These are phyloP conservation scores for Diaporthe caulivora DNA, from an alignment of 2,329 filamentous ascomycete species.

Conservation along the genomic window DNA sequence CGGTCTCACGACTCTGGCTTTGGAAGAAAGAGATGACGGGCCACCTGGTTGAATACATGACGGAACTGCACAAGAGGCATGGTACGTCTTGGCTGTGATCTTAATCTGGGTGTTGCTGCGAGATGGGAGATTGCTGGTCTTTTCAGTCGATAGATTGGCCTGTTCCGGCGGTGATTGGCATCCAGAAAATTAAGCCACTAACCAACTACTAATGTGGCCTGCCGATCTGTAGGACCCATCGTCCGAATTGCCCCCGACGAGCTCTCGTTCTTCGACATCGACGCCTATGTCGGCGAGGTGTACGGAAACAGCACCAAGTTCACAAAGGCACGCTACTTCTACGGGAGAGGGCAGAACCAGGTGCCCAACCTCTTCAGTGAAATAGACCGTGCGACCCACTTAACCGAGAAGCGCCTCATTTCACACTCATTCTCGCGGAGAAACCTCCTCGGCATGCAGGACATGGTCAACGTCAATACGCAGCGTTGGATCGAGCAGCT, in stretches of 20 bases:
- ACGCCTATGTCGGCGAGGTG: not conserved
- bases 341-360: not conserved
- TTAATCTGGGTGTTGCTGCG: too few relatives aligned
- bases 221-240: not conserved
- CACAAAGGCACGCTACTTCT: not conserved
- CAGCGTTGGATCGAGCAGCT: not conserved
- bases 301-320: not conserved
- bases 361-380: not conserved
- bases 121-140: too few relatives aligned
- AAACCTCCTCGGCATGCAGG: constrained; percentile 1
- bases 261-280: not conserved
- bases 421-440: not conserved
- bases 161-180: too few relatives aligned
- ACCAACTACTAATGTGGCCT: too few relatives aligned
- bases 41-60: constrained; percentile 3
- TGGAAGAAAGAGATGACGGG: not conserved
- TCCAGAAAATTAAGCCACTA: too few relatives aligned
- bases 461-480: not conserved
- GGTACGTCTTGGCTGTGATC: not conserved
- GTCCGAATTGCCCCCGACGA: not conserved
- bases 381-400: not conserved
- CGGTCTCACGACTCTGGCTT: constrained; percentile 1
- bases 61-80: constrained; percentile 5
- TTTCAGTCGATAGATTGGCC: too few relatives aligned
- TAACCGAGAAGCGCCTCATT: not conserved